phyloP scores from a whole-genome alignment of 2,329 filamentous ascomycete species.

The Fusarium ramigenum region DNA sequence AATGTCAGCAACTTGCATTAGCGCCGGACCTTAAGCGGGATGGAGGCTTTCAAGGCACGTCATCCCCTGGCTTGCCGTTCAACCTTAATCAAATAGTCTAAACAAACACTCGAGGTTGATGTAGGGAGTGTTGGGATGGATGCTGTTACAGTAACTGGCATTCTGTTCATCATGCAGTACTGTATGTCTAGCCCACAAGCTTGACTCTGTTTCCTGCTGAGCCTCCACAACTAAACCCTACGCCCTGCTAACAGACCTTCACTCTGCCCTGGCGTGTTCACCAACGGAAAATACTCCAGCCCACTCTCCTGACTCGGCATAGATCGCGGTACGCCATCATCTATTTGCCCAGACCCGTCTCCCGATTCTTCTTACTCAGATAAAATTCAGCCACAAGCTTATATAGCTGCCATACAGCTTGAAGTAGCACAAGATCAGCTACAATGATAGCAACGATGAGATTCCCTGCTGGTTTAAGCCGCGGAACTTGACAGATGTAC shows the following conservation, averaged over 20 bases:
- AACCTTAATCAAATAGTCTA: not conserved
- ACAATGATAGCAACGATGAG: not conserved
- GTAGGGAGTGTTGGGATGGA: rapidly evolving
- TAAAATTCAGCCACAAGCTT: not conserved
- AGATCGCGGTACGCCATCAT: not conserved
- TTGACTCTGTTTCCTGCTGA: no score
- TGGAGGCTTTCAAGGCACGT: not conserved
- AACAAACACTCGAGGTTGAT: not conserved
- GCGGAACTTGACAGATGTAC: not conserved
- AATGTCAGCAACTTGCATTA: not conserved
- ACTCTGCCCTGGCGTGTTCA: not conserved
- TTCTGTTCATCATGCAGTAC: no score
- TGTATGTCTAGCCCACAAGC: no score
- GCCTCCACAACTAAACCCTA: no score
- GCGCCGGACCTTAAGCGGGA: not conserved
- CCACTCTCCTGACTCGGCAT: not conserved
- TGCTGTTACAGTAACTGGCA: not conserved
- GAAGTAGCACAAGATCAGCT: not conserved
- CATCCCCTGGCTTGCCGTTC: not conserved
- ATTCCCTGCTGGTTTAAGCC: not conserved
- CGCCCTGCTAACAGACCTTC: not conserved
- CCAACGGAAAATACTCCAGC: not conserved
- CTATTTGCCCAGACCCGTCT: not conserved
- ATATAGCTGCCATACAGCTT: not conserved
- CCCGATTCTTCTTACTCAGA: not conserved